A percentile compares a stretch with the other conserved stretches of the same genome.
Conservation (phyloP, 1,284 basidiomycete species). For the Trametes polyzona region DNA sequence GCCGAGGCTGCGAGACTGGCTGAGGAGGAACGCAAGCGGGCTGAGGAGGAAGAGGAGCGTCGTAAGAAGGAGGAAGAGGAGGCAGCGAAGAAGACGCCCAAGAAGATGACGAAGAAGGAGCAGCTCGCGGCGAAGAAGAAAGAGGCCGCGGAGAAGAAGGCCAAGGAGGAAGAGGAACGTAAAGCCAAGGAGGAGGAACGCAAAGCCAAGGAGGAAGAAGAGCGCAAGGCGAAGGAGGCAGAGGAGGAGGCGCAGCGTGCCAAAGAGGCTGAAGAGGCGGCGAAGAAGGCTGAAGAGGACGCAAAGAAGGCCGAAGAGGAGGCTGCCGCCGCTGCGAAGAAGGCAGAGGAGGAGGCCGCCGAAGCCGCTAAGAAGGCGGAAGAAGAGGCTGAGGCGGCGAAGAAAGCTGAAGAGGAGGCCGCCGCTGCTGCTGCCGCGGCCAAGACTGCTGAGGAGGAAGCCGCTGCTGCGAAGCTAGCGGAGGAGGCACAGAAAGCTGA, state of each 20-base stretch:
- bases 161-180: conserved; percentile 15
- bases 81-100: conserved; percentile 24
- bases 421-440: conserved; percentile 17
- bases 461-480: conserved; percentile 8
- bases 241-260: conserved; percentile 14
- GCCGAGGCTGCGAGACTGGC: conserved; percentile 9
- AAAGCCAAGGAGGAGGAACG: conserved; percentile 18
- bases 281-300: conserved; percentile 14
- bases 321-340: conserved; percentile 13
- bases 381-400: conserved; percentile 11
- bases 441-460: conserved; percentile 16
- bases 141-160: conserved; percentile 15
- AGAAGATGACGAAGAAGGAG: conserved; percentile 22
- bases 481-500: conserved; percentile 11
- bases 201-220: conserved; percentile 18
- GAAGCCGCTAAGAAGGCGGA: conserved; percentile 10
- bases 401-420: conserved; percentile 7
- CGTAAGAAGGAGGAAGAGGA: conserved; percentile 12
- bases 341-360: conserved; percentile 3
- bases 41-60: conserved; percentile 11
- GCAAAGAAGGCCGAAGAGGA: conserved; percentile 8
- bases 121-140: conserved; percentile 21
- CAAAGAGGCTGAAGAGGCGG: conserved; percentile 11
- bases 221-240: conserved; percentile 3
- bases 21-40: conserved; percentile 5